Conservation (phyloP, 1,139 yeast species). For the Yamadazyma siamensis region DNA sequence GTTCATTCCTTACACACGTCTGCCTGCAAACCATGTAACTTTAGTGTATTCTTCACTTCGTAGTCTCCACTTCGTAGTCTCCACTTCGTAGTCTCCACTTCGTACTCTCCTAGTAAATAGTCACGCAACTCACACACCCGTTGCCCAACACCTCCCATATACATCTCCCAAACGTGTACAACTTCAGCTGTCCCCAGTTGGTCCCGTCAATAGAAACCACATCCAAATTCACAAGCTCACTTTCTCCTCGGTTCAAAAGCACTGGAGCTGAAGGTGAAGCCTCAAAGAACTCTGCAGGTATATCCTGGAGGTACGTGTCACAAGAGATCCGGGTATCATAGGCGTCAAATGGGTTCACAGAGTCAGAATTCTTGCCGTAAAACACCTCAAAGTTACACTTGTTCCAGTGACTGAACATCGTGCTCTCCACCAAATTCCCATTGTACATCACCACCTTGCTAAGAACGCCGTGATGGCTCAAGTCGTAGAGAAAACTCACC, state of each 20-base stretch:
- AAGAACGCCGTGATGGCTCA: slow-evolving; percentile 30
- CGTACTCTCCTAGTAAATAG: slow-evolving; percentile 8
- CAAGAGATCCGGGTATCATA: slow-evolving; percentile 19
- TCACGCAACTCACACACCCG: slow-evolving; percentile 14
- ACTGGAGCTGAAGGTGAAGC: slow-evolving; percentile 31
- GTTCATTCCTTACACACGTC: no score
- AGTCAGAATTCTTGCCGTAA: slow-evolving; percentile 8
- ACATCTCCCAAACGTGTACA: slow-evolving; percentile 43
- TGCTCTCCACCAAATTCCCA: slow-evolving; percentile 47
- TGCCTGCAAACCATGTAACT: no score
- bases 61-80: no score
- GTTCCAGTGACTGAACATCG: slow-evolving; percentile 51
- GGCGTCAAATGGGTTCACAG: slow-evolving; percentile 9
- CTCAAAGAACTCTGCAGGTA: slow-evolving; percentile 18
- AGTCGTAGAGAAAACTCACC: slow-evolving; percentile 49
- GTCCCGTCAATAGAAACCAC: slow-evolving; percentile 20
- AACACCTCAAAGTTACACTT: slow-evolving; percentile 38
- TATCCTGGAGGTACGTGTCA: slow-evolving; percentile 31
- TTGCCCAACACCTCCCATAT: slow-evolving; percentile 52
- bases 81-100: no score
- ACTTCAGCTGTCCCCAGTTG: slow-evolving; percentile 53
- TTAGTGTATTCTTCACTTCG: no score
- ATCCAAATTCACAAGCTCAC: slow-evolving; percentile 42
- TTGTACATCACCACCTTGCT: slow-evolving; percentile 38
- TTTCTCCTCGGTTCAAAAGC: slow-evolving; percentile 46